Evolutionary conservation across 768 basidiomycete species (phyloP), one percentile per base, ranked within the genome.

Genomic region (Tremella fuciformis): DNA sequence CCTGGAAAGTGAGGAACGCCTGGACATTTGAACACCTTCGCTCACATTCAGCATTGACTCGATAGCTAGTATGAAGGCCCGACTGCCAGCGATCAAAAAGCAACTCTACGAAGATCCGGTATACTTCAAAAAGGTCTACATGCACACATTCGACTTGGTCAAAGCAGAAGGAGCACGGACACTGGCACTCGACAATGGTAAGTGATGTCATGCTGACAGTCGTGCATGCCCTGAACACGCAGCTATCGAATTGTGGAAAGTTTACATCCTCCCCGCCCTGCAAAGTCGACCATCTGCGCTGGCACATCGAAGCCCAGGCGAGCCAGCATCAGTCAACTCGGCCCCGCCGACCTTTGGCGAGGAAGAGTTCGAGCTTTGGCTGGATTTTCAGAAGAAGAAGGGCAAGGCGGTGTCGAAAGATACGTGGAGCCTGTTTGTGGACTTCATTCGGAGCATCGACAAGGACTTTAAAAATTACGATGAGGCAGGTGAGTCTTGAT

Each of bases 81-180:
- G 67, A 40, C 59, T 78, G 6, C 74, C 75, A 1, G 44, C 39
- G 1, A 60, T 77, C 18, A 67, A 74, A 8, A 59, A 69, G 26
- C 65, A 70, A 44, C 65, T 77, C 42, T 59, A 68, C 15, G 42
- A 65, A 37, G 73, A 78, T 51, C 73, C 77, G 0, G 64, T 65
- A 19, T 77, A 77, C 56, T 78, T 78, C 64, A 77, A 75, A 47
- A 74, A 75, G 51, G 77, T 78, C 11, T 78, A 78, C 54, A 55
- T 66, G 63, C 76, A 74, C 52, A 64, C 69, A 4, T 78, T 76
- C 50, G 69, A 71, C 49, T 59, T 78, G 46, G 66, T 66, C 29
- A 73, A 76, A 57, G 62, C 59, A 8, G 63, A 64, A 13, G 76
- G 75, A 26, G 69, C 77, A 0, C 60, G 75, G 37, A 70, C 68